Evolutionary conservation across 169 alveolate genomes (phyloP), one percentile per base, ranked within the genome.

Genomic region (Plasmodium knowlesi): DNA sequence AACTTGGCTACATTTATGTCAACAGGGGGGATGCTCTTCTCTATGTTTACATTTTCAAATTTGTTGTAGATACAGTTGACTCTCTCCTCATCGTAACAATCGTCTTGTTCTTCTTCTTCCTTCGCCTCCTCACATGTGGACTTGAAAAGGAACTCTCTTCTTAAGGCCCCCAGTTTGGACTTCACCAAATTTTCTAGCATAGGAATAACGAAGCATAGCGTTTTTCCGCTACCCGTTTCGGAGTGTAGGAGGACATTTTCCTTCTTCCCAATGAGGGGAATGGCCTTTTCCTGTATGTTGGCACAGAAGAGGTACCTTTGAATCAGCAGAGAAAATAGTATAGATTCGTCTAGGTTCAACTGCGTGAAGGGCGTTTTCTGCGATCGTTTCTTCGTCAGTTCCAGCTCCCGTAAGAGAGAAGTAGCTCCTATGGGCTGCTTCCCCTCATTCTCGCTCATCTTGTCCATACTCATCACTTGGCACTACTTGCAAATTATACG

Each of bases 191-290:
- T 83, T 92, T 98, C 97, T 14, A 98, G 92, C 39, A 98, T 95
- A 43, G 99, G 99, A 19, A 97, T 95, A 14, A 96, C 98, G 92
- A 97, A 97, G 9, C 98, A 94, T 61, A 97, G 98, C 1, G 98
- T 97, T 95, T 97, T 97, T 16, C 99, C 99, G 28, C 97, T 96
- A n/a, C 99, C 99, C 37, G 99, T 98, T 85, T 97, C 99, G 10
- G 99, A 99, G 57, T 98, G 96, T 5, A 98, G 99, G 22, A 98
- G 97, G 46, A 98, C 96, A 93, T 98, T 99, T 82, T 96, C 95
- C 50, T 97, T 96, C 82, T 96, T 95, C 72, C 97, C 80, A 5
- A 98, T 96, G 76, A 95, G 96, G 22, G 98, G 98, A 37, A 98
- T 88, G 30, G 97, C 78, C 92, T 97, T 97, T 82, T 92, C 92